Conservation (phyloP, 768 basidiomycete species). For the Coprinellus micaceus region DNA sequence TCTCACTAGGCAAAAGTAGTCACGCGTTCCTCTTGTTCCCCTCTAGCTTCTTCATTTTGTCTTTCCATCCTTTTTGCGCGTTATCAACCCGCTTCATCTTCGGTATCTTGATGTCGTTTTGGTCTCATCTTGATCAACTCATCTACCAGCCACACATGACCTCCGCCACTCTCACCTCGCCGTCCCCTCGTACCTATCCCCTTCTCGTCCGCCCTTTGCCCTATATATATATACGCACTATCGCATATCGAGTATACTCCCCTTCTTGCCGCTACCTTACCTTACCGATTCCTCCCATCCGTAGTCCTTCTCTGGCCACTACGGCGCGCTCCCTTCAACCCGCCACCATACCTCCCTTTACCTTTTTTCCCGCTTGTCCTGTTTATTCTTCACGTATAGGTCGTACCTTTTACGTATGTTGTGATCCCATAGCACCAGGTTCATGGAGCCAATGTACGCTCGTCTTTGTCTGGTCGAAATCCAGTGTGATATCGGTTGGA, state of each 20-base stretch:
- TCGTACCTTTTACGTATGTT: not conserved
- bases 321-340: too few species aligned
- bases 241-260: not conserved
- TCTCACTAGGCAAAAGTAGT: slow-evolving; percentile 7
- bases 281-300: not conserved
- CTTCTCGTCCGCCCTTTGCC: not conserved
- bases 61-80: not conserved
- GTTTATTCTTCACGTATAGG: not conserved
- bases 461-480: slow-evolving; percentile 1
- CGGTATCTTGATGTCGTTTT: slow-evolving; percentile 9
- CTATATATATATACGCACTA: too few species aligned
- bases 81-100: slow-evolving; percentile 5
- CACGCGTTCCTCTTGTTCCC: slow-evolving; percentile 3
- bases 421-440: not conserved
- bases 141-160: too few species aligned
- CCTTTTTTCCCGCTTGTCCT: not conserved
- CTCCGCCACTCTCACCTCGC: not conserved
- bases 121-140: slow-evolving; percentile 1
- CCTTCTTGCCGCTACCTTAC: not conserved
- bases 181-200: not conserved
- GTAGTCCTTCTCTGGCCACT: not conserved
- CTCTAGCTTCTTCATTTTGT: not conserved
- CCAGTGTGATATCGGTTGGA: slow-evolving; percentile 8
- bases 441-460: not conserved
- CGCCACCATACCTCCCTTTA: not conserved